These are phyloP conservation scores for Besnoitia besnoiti DNA, from an alignment of 169 alveolate species.

Conservation along the genomic window DNA sequence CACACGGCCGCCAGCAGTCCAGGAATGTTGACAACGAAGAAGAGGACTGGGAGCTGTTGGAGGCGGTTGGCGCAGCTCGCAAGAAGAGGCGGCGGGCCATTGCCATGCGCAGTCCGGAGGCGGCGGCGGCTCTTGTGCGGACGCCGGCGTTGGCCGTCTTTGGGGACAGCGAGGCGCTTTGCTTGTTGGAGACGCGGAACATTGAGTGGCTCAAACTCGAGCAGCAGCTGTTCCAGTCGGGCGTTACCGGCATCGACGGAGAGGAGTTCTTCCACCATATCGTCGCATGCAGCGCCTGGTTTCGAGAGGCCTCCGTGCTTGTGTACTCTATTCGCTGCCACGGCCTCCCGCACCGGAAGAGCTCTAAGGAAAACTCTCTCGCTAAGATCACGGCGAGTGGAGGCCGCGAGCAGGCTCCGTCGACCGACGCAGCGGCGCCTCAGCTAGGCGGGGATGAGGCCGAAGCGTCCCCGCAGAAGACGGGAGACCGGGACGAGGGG, in stretches of 20 bases:
- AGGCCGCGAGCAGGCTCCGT: too few species aligned
- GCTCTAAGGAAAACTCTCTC: too few species aligned
- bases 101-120: background rate
- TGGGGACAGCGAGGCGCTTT: background rate
- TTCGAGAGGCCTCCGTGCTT: slow-evolving; percentile 61
- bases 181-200: slow-evolving; percentile 24
- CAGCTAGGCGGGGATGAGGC: background rate
- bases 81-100: background rate
- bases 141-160: background rate
- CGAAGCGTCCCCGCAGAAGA: background rate
- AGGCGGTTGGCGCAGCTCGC: background rate
- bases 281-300: slow-evolving; percentile 64
- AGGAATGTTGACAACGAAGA: slow-evolving; percentile 12
- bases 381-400: too few species aligned
- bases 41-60: slow-evolving; percentile 4
- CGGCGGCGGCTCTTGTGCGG: background rate
- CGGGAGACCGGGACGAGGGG: background rate
- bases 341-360: background rate
- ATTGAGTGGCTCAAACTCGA: slow-evolving; percentile 59
- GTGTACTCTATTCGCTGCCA: background rate
- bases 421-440: too few species aligned
- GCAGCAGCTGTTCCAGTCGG: slow-evolving; percentile 59
- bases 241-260: slow-evolving; percentile 53
- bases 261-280: slow-evolving; percentile 54
- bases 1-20: background rate